Base-by-base conservation (phyloP, 495 filamentous ascomycete species). In the Pyronema domesticum region DNA sequence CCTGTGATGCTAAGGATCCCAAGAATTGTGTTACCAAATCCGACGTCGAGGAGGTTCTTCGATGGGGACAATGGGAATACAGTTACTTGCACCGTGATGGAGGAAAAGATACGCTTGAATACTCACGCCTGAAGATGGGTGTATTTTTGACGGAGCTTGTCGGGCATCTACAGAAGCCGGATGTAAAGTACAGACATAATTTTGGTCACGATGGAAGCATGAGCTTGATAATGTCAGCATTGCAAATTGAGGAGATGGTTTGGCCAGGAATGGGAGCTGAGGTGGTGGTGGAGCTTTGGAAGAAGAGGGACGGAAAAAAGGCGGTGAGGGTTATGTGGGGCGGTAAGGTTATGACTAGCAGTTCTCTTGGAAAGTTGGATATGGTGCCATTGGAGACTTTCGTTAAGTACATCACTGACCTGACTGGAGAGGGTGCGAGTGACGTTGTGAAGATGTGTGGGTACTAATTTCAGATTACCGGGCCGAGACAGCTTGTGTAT, bases 251-350 rank as follows among this genome's bases (percentile, higher is more conserved):
- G 37, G 59, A 66, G 39, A 85, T 85, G 80, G 76, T 83, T 3
- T 86, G 82, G 82, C 81, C 80, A 0, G 82, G 82, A 0, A 82
- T 85, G 79, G 82, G 82, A 0, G 68, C 71, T 7, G 81, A 85
- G 63, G 68, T 85, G 6, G 72, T 82, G 0, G 83, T 86, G 61
- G 82, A 86, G 30, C 45, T 56, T 23, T 62, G 60, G 44, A 50
- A 42, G 19, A 60, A 63, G 55, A 46, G 53, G 17, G 37, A 17
- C 8, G 42, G 55, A 9, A 37, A 55, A 33, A 51, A 66, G 58
- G 59, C 55, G 50, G 63, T 81, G 0, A 70, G 81, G 48, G 76
- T 84, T 0, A 59, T 86, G 14, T 86, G 76, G 71, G 74, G 76
- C 35, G 81, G 81, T 0, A 63, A 71, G 60, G 71, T 79, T n/a